A percentile compares a stretch with the other conserved stretches of the same genome.
Evolutionary conservation across 164 flowering plant genomes (phyloP).

Genomic region (Dillenia turbinata): DNA sequence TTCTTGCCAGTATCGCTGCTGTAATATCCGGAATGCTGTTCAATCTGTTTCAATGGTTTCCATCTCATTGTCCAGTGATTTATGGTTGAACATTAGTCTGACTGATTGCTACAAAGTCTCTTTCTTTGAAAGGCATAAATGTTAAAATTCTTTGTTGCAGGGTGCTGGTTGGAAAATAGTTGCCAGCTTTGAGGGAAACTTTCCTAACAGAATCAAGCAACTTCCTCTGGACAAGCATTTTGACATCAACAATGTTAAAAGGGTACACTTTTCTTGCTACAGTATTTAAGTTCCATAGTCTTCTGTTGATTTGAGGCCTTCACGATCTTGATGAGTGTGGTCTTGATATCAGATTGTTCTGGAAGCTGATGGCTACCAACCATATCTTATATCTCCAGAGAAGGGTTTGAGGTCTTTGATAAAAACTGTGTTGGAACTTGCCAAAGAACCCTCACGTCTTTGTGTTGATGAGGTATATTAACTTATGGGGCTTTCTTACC

Average conservation of each 20-base stretch:
- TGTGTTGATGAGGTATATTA: conserved; percentile 93
- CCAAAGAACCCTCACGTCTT: conserved; percentile 93
- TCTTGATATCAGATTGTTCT: conserved; percentile 65
- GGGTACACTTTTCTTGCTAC: conserved; percentile 39
- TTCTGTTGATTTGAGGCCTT: neutral
- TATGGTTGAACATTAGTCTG: no score
- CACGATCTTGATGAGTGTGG: neutral
- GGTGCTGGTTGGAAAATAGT: conserved; percentile 99
- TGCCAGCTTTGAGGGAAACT: conserved; percentile 96
- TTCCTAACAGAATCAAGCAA: conserved; percentile 96
- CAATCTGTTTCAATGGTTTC: no score
- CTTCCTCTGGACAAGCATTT: conserved; percentile 97
- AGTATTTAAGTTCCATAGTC: neutral
- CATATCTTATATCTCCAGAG: conserved; percentile 99
- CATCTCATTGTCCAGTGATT: no score
- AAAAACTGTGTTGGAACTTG: conserved; percentile 85
- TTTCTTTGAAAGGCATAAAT: no score
- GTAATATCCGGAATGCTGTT: no score
- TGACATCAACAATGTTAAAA: conserved; percentile 91
- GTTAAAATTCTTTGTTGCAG: conserved; percentile 32
- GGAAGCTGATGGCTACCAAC: conserved; percentile 99
- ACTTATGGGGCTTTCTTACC: no score
- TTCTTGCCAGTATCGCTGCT: no score
- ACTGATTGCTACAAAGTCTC: no score
- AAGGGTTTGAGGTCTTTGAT: conserved; percentile 93